These are phyloP conservation scores for Brassica incana DNA, from an alignment of 345 rosid genomes.

Conservation along the genomic window DNA sequence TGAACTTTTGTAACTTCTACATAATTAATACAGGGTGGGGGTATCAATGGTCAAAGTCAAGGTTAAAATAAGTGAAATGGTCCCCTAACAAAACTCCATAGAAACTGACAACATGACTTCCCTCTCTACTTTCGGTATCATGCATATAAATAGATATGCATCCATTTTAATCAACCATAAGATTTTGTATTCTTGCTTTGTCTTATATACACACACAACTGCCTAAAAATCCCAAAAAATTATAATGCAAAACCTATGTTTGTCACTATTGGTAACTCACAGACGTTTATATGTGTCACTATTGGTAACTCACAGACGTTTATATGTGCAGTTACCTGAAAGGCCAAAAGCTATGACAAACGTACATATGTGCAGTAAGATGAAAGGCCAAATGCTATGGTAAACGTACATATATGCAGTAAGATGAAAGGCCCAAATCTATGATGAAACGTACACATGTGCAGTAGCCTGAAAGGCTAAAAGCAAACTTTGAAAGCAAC, in stretches of 20 bases:
- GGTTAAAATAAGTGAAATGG: conserved; percentile 34
- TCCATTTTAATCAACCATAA: conserved; percentile 37
- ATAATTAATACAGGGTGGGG: conserved; percentile 25
- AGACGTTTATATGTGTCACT: conserved; percentile 28
- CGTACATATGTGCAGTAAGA: neutral
- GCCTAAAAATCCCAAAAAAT: neutral
- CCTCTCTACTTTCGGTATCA: conserved; percentile 15
- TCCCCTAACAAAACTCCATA: neutral
- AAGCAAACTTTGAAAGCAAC: conserved; percentile 2
- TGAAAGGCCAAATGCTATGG: conserved; percentile 36
- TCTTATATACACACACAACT: conserved; percentile 19
- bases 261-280: conserved; percentile 30
- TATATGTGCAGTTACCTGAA: conserved; percentile 33
- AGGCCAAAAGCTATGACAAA: conserved; percentile 33
- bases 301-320: conserved; percentile 32
- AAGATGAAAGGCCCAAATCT: conserved; percentile 37
- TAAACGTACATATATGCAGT: conserved; percentile 32
- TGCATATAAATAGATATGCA: neutral
- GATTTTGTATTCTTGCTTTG: conserved; percentile 34
- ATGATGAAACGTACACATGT: neutral
- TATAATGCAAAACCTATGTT: conserved; percentile 13
- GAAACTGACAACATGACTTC: conserved; percentile 36
- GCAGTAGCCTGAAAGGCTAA: neutral
- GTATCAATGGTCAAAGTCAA: conserved; percentile 31
- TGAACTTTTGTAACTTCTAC: neutral